Evolutionary conservation across 2,329 filamentous ascomycete genomes (phyloP).

Genomic region (Penicillium sp.): DNA sequence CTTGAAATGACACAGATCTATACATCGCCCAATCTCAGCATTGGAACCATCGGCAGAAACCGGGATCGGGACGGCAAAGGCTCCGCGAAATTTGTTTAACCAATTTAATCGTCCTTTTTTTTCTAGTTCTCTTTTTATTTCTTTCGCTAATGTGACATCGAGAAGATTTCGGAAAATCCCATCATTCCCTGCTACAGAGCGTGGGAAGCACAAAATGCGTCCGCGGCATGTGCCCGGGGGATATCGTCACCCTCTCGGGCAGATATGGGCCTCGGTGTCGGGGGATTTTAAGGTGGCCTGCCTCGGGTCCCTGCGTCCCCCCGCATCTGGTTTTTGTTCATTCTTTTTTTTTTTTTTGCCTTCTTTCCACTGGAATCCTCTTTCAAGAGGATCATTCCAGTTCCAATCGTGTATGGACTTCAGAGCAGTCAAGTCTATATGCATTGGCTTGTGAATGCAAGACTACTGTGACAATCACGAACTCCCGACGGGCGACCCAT

Average conservation of each 20-base stretch:
- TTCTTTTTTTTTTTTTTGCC: not conserved
- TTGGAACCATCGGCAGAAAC: constrained; percentile 21
- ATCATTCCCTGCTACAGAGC: not conserved
- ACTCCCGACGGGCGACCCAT: not conserved
- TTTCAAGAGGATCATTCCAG: not conserved
- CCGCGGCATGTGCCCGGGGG: not conserved
- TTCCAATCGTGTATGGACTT: not conserved
- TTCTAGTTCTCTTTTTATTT: constrained; percentile 9
- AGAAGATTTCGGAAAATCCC: not conserved
- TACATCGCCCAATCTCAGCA: not conserved
- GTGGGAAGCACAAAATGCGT: not conserved
- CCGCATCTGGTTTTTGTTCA: constrained; percentile 5
- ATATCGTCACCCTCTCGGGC: not conserved
- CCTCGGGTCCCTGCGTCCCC: not conserved
- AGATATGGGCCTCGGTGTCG: constrained; percentile 1
- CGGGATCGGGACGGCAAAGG: constrained; percentile 15
- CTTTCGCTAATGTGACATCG: not conserved
- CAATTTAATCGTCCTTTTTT: not conserved
- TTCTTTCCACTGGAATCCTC: not conserved
- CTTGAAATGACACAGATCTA: not conserved
- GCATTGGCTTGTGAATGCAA: not conserved
- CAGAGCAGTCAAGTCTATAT: not conserved
- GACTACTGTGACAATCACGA: not conserved
- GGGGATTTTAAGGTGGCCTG: not conserved
- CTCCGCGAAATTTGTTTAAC: constrained; percentile 12